Evolutionary conservation across 495 filamentous ascomycete species (phyloP), one percentile per base, ranked within the genome.

Genomic region (Neurospora pannonica): DNA sequence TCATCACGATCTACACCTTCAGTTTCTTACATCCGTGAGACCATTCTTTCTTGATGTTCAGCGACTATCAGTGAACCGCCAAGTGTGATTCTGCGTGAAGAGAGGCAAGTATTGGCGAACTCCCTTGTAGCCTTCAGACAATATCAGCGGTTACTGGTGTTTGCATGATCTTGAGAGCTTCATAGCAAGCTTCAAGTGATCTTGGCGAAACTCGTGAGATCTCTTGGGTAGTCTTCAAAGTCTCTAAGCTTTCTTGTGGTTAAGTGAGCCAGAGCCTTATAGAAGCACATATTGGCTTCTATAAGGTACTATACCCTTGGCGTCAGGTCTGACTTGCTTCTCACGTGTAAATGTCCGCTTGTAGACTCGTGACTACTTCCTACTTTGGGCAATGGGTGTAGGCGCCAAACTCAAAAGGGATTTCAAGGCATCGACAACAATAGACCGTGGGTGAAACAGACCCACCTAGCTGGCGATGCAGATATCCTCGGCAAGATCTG

Each of bases 401-500:
- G 54, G 28, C 54, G 15, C 13, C 24, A 24, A 54, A 21, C 46
- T 54, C 54, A 42, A 71, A 71, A 40, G 40, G 37, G 37, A 39
- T 62, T 54, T 62, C 28, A 34, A 34, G 6, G 6, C 28, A 28
- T 62, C 24, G 54, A 62, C 21, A 60, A 62, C 21, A 3, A 54
- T 54, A 54, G 3, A 54, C 28, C 1, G 28, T 67, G 54, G n/a
- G 48, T 76, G 77, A 76, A 79, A 79, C 77, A 69, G 74, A 46
- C 73, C 73, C 76, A 73, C 74, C 37, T 38, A 28, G n/a, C 73
- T 76, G 75, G 72, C 21, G 71, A 62, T 19, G 28, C 54, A 62
- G 54, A 34, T 15, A 62, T 34, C 6, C 13, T 17, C 13, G 28
- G 24, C 28, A 2, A 62, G 24, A 62, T 34, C 54, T 62, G 54